Conservation (phyloP, 345 rosid genomes). For the Trapa incisa region DNA sequence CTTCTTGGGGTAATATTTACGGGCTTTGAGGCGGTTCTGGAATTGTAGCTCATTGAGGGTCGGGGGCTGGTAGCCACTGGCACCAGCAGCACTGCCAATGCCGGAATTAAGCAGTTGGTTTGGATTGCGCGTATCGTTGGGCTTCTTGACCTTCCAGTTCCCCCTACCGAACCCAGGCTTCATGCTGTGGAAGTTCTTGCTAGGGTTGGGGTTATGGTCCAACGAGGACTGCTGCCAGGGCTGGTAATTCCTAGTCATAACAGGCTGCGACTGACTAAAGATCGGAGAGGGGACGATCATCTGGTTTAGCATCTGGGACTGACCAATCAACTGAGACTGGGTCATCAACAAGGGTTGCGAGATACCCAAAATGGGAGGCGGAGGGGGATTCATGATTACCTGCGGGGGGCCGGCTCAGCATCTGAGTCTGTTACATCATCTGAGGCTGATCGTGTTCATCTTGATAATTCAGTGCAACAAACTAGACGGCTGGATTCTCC, state of each 20-base stretch:
- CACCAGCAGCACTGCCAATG: conserved; percentile 8
- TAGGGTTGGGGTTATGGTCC: conserved; percentile 22
- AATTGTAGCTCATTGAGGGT: conserved; percentile 67
- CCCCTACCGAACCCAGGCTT: conserved; percentile 11
- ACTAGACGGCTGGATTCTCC: not conserved
- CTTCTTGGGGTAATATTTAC: conserved; percentile 70
- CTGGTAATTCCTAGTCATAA: conserved; percentile 33
- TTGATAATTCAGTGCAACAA: not conserved
- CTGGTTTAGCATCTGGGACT: conserved; percentile 29
- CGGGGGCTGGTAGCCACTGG: conserved; percentile 65
- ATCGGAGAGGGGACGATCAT: conserved; percentile 18
- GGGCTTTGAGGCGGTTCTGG: conserved; percentile 59
- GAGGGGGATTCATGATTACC: conserved; percentile 9
- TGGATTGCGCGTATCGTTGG: conserved; percentile 17
- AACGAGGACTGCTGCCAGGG: conserved; percentile 17
- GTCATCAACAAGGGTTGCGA: conserved; percentile 23
- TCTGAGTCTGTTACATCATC: conserved; percentile 6
- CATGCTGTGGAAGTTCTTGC: conserved; percentile 22
- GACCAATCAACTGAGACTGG: conserved; percentile 13
- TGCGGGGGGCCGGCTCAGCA: conserved; percentile 3
- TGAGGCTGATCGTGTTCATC: conserved; percentile 48
- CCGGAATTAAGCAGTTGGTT: conserved; percentile 6
- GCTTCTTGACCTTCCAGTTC: conserved; percentile 81
- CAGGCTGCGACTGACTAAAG: conserved; percentile 13
- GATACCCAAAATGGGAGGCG: conserved; percentile 32